Evolutionary conservation across 352 stramenopile species (phyloP).

Genomic region (Blastocystis sp.): DNA sequence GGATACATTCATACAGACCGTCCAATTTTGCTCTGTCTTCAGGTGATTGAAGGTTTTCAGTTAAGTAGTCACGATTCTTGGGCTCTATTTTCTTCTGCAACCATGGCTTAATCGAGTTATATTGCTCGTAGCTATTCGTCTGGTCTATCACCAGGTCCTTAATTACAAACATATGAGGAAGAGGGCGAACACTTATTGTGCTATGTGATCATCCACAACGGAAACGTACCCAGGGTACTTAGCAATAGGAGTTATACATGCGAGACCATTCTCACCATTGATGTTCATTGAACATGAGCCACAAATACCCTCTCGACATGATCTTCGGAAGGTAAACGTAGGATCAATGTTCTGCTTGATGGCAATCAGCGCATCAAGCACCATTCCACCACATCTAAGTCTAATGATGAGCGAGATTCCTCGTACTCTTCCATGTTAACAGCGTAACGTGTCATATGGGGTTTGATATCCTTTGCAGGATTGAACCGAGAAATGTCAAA

Average conservation of each 20-base stretch:
- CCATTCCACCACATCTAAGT: constrained; percentile 87
- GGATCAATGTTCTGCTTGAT: constrained; percentile 99
- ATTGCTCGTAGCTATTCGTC: constrained; percentile 93
- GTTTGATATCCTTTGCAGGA: constrained; percentile 49
- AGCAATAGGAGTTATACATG: constrained; percentile 89
- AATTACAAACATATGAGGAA: constrained; percentile 98
- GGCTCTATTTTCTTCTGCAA: constrained; percentile 77
- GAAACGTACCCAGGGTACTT: neutral
- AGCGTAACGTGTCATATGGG: constrained; percentile 51
- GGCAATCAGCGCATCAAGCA: constrained; percentile 97
- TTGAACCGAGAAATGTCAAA: constrained; percentile 59
- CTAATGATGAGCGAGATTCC: neutral
- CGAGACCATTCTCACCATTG: constrained; percentile 93
- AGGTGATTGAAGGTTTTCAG: constrained; percentile 75
- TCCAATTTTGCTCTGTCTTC: constrained; percentile 97
- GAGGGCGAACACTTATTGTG: constrained; percentile 79
- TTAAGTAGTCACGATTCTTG: neutral
- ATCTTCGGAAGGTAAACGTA: constrained; percentile 87
- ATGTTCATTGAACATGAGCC: constrained; percentile 99
- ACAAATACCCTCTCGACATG: constrained; percentile 96
- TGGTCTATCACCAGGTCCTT: constrained; percentile 88
- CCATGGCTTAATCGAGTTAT: constrained; percentile 95
- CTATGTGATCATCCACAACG: neutral
- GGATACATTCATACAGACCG: constrained; percentile 99
- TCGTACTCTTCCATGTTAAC: constrained; percentile 3